A percentile compares a stretch with the other conserved stretches of the same genome.
These are phyloP conservation scores for Caloboletus inedulis DNA, from an alignment of 1,284 basidiomycete species.

Conservation along the genomic window DNA sequence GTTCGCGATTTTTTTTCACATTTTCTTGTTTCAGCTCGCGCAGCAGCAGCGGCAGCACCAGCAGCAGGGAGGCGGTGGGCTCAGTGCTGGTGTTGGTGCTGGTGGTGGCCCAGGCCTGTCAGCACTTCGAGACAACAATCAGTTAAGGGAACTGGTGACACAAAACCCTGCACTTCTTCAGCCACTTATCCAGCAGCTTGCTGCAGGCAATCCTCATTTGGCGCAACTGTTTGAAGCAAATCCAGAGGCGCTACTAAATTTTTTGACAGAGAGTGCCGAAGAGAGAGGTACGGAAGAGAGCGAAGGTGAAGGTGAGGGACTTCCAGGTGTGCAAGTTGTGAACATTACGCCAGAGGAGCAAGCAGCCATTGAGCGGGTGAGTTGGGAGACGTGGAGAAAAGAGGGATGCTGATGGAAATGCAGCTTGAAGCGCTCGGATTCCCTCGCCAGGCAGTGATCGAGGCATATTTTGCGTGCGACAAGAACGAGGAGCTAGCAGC, in stretches of 20 bases:
- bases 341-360: conserved; percentile 82
- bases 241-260: conserved; percentile 66
- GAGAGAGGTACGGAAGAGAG: conserved; percentile 42
- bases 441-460: conserved; percentile 68
- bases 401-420: conserved; percentile 3
- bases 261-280: conserved; percentile 43
- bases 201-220: conserved; percentile 68
- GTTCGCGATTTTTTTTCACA: not conserved
- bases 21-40: conserved; percentile 48
- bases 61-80: conserved; percentile 44
- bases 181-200: conserved; percentile 81
- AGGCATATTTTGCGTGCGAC: conserved; percentile 91
- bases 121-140: conserved; percentile 57
- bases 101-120: conserved; percentile 45
- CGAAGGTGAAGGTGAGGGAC: conserved; percentile 28
- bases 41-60: conserved; percentile 71
- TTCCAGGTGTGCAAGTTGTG: conserved; percentile 52
- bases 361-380: conserved; percentile 81
- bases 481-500: conserved; percentile 95
- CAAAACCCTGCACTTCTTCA: conserved; percentile 80
- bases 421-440: conserved; percentile 88
- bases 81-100: conserved; percentile 29
- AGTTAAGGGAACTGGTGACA: conserved; percentile 66
- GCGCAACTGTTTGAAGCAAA: conserved; percentile 64
- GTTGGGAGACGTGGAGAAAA: conserved; percentile 28